Conservation (phyloP, 371 early-diverging fungal genomes). For the Mucor plumbeus region DNA sequence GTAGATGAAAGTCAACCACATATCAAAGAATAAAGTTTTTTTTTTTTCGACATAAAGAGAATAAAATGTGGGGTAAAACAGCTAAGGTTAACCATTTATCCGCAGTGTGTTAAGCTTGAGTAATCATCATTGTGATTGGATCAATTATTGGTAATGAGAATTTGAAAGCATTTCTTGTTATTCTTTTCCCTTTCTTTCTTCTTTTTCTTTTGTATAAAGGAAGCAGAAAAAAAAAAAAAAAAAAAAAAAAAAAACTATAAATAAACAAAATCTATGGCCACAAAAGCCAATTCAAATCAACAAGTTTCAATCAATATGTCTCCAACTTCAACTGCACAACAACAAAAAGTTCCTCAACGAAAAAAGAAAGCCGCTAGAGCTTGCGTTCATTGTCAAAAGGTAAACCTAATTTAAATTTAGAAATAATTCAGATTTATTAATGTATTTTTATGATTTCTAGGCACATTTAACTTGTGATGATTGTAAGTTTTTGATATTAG, state of each 20-base stretch:
- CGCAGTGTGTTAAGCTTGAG: neutral
- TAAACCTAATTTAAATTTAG: constrained; percentile 2
- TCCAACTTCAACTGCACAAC: constrained; percentile 17
- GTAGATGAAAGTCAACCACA: constrained; percentile 18
- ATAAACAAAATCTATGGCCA: constrained; percentile 2
- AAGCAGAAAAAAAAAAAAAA: neutral
- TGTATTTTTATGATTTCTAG: constrained; percentile 12
- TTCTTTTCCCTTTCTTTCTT: constrained; percentile 4
- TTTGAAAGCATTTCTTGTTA: neutral
- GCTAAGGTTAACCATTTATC: constrained; percentile 1
- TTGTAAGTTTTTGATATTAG: constrained; percentile 37
- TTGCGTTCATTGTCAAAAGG: constrained; percentile 60
- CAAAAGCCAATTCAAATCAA: neutral
- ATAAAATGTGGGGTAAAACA: constrained; percentile 1
- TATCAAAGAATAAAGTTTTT: constrained; percentile 12
- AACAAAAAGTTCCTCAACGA: constrained; percentile 17
- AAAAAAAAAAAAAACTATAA: too few relatives aligned
- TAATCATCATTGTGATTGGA: constrained; percentile 1
- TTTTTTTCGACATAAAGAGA: neutral
- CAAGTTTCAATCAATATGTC: constrained; percentile 5
- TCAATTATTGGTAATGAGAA: constrained; percentile 1
- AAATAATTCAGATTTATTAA: neutral
- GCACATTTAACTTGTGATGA: constrained; percentile 71
- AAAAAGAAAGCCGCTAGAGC: constrained; percentile 46
- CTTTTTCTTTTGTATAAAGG: neutral